Percentiles rank a stretch among this genome's conserved stretches.
phyloP scores from a whole-genome alignment of 164 flowering plant genomes.

The Vitis cinerea region DNA sequence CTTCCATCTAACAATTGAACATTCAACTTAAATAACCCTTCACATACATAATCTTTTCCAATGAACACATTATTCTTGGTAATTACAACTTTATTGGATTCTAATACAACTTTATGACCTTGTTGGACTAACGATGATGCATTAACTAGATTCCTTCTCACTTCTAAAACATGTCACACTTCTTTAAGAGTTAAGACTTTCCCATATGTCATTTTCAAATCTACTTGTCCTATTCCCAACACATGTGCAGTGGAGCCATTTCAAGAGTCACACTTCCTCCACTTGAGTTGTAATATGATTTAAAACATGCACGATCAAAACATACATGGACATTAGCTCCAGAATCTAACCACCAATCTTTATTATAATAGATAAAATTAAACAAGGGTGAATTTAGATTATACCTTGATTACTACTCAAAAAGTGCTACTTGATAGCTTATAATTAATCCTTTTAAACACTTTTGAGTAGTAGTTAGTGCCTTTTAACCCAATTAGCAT shows the following conservation, averaged over 20 bases:
- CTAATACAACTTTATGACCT: slow-evolving; percentile 7
- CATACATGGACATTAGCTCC: slow-evolving; percentile 11
- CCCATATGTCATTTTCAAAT: slow-evolving; percentile 6
- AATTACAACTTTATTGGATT: slow-evolving; percentile 1
- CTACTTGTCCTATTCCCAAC: background rate
- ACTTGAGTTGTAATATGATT: background rate
- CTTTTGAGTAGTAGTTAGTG: too few relatives aligned
- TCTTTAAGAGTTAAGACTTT: background rate
- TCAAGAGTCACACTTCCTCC: background rate
- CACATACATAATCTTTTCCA: slow-evolving; percentile 12
- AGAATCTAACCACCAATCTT: slow-evolving; percentile 10
- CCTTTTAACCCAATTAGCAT: too few relatives aligned
- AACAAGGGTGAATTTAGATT: background rate
- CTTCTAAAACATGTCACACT: background rate
- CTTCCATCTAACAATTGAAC: background rate
- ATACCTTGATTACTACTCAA: too few relatives aligned
- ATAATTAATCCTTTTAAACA: too few relatives aligned
- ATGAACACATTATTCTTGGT: slow-evolving; percentile 9
- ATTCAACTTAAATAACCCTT: slow-evolving; percentile 1
- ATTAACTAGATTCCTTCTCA: slow-evolving; percentile 7
- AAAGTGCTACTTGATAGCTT: too few relatives aligned
- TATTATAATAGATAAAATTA: background rate
- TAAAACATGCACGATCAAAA: background rate
- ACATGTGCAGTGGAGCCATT: slow-evolving; percentile 2
- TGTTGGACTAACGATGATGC: background rate